A percentile compares a stretch with the other conserved stretches of the same genome.
phyloP scores from a whole-genome alignment of 805 yeast genomes.

The Brettanomyces nanus region DNA sequence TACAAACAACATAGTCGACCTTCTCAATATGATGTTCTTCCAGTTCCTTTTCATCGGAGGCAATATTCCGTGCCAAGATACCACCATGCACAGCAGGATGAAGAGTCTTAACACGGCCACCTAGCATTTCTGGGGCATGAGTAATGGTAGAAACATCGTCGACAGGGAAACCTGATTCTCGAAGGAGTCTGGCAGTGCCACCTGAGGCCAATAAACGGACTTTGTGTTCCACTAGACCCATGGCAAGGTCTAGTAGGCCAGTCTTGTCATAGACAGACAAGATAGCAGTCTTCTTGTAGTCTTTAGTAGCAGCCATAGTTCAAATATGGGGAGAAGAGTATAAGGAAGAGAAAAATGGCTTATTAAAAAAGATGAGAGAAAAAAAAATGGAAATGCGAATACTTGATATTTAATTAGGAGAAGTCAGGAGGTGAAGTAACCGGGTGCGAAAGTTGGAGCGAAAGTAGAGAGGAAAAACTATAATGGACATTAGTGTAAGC shows the following conservation, averaged over 20 bases:
- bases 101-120: constrained; percentile 96
- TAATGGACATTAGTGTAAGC: too few species aligned
- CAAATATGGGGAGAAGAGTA: background rate
- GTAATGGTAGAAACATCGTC: constrained; percentile 93
- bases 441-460: too few species aligned
- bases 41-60: constrained; percentile 83
- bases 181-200: constrained; percentile 88
- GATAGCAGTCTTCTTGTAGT: constrained; percentile 75
- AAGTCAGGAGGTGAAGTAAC: too few species aligned
- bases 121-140: constrained; percentile 98
- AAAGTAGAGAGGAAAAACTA: background rate
- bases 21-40: constrained; percentile 85
- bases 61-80: constrained; percentile 89
- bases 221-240: constrained; percentile 81
- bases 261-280: constrained; percentile 96
- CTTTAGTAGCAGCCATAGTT: constrained; percentile 1
- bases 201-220: constrained; percentile 95
- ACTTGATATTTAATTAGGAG: background rate
- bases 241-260: constrained; percentile 90
- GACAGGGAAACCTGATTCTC: constrained; percentile 97
- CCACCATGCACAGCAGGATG: constrained; percentile 99
- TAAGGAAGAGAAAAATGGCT: background rate
- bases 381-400: background rate
- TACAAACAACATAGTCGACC: constrained; percentile 95
- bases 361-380: too few species aligned